A percentile compares a stretch with the other conserved stretches of the same genome.
Evolutionary conservation across 23 red algal genomes (phyloP).

Genomic region (Gracilaria caudata): DNA sequence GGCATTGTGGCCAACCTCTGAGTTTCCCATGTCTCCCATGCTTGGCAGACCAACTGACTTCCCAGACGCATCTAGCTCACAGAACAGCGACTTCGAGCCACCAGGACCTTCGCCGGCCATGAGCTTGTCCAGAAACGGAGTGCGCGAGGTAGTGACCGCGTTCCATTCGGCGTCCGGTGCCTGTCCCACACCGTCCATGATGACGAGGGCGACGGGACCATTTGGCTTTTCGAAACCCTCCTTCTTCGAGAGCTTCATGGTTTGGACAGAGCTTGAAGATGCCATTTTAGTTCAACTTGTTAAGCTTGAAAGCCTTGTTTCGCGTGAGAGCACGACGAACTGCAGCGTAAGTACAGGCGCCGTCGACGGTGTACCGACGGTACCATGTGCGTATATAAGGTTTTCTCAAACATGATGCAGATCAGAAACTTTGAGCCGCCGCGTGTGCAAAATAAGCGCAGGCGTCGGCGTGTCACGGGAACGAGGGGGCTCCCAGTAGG

Average conservation of each 20-base stretch:
- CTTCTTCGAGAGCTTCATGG: conserved; percentile 63
- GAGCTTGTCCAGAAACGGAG: conserved; percentile 85
- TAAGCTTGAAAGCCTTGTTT: neutral
- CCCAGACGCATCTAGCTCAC: conserved; percentile 81
- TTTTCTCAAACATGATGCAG: conserved; percentile 3
- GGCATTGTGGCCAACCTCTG: conserved; percentile 91
- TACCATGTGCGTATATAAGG: neutral
- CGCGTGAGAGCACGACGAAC: neutral
- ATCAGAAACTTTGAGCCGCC: neutral
- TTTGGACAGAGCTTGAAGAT: conserved; percentile 37
- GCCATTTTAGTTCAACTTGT: conserved; percentile 18
- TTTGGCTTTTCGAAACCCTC: conserved; percentile 70
- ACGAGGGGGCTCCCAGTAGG: neutral
- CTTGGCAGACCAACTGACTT: conserved; percentile 86
- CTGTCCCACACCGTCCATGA: conserved; percentile 87
- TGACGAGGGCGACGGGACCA: conserved; percentile 83
- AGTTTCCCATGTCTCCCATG: conserved; percentile 92
- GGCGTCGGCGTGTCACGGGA: neutral
- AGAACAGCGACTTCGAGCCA: conserved; percentile 58
- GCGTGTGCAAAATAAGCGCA: conserved; percentile 19
- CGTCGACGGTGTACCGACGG: neutral
- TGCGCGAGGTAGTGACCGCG: conserved; percentile 66
- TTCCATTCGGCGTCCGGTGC: conserved; percentile 73
- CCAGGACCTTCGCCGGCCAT: conserved; percentile 71
- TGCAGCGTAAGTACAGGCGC: neutral